Base-by-base conservation (phyloP, 345 rosid genomes). In the Eucalyptus tenuipes region DNA sequence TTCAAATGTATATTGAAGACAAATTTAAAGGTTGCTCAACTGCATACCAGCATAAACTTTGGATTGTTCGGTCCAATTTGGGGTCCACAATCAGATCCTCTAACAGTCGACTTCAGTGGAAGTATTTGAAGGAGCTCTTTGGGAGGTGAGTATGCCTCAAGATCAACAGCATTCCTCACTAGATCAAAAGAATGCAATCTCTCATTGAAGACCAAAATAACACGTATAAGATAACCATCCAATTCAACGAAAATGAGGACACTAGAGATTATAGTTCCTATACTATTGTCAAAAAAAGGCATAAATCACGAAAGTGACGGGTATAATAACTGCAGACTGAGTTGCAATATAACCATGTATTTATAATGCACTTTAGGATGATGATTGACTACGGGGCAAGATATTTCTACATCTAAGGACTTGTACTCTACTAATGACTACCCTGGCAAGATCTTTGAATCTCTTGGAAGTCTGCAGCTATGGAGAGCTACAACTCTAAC, bases 41-140 rank as follows among this genome's bases (percentile, higher is more conserved):
- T 75, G 82, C 68, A 61, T 96, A 96, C 98, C 95, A 94, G 90
- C 90, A 90, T 90, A 90, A 98, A 98, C 89, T 95, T 98, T 84
- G 97, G 95, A 94, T 97, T 97, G 81, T 96, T 96, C 24, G 96
- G 99, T 86, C 98, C 99, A 91, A 97, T 97, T 91, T 95, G 99
- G 8, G 96, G 92, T 86, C 98, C 98, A 86, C 92, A 92, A 75
- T 91, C 90, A 5, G 98, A 90, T 81, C 93, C 92, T 91, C 98
- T 94, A n/a, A 94, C 81, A 24, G 96, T 94, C 13, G 99, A 97
- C 87, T 93, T 96, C 6, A 91, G 93, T 87, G 99, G 99, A 90
- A 97, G 97, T 79, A 98, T 98, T 88, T 93, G 98, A 93, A 95
- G 97, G 87, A 98, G 98, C 92, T 96, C 97, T 4, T 90, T 85